These are phyloP conservation scores for Taphrina pruni DNA, from an alignment of 1,139 yeast species.

Conservation along the genomic window DNA sequence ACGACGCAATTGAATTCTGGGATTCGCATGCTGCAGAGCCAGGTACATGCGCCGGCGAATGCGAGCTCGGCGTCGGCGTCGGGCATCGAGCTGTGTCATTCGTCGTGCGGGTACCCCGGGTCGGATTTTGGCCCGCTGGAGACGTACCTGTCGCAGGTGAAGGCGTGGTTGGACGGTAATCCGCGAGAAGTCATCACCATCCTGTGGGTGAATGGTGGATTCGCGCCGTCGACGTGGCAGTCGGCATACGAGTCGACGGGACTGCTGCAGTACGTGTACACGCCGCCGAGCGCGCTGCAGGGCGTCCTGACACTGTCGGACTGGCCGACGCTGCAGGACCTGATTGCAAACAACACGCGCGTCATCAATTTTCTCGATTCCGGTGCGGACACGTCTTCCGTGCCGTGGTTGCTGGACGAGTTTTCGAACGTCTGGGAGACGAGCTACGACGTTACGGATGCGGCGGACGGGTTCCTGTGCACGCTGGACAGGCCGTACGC, in stretches of 20 bases:
- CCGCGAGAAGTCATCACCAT: constrained; percentile 28
- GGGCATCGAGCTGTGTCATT: constrained; percentile 32
- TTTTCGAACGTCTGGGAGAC: constrained; percentile 24
- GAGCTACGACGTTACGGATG: constrained; percentile 12
- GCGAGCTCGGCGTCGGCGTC: neutral
- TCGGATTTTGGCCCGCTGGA: constrained; percentile 20
- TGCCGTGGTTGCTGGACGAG: constrained; percentile 24
- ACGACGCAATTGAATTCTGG: constrained; percentile 30
- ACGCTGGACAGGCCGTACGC: constrained; percentile 16
- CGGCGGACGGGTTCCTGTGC: constrained; percentile 9
- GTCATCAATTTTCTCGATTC: constrained; percentile 27
- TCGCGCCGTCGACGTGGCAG: constrained; percentile 11
- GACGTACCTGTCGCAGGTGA: constrained; percentile 15
- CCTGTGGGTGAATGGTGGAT: constrained; percentile 24
- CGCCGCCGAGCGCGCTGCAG: neutral
- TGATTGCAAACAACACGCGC: constrained; percentile 9
- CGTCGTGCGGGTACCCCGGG: constrained; percentile 18
- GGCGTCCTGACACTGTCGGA: constrained; percentile 16
- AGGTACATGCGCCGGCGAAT: constrained; percentile 3
- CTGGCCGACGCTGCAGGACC: constrained; percentile 19
- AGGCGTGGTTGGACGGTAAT: constrained; percentile 16
- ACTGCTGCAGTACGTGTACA: constrained; percentile 19
- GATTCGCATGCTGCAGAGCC: constrained; percentile 21
- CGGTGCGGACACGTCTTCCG: constrained; percentile 3
- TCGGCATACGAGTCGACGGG: constrained; percentile 19